Evolutionary conservation across 73 alveolate genomes (phyloP), one percentile per base, ranked within the genome.

Genomic region (Paramecium sexaurelia): DNA sequence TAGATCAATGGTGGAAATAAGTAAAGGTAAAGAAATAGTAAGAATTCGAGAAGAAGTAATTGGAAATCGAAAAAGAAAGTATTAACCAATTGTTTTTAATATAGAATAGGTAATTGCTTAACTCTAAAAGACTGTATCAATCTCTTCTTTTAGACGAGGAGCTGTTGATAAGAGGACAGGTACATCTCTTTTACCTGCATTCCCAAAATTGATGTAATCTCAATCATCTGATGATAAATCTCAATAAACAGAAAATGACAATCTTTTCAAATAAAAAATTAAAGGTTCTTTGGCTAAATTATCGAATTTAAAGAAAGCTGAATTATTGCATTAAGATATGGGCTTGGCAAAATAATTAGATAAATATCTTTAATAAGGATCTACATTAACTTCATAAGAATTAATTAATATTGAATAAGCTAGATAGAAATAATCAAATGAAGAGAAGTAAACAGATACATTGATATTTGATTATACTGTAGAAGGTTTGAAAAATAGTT

Each of bases 401-500:
- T 24, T 78, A n/a, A 20, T 41, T 41, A 37, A 78, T 29, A 78
- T 78, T 40, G 90, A 78, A 78, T 39, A 78, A 24, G 90, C 73
- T 22, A 37, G 90, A 24, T 10, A 39, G 9, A 78, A 78, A 6
- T 24, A 78, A 45, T 41, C 43, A 78, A 20, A 37, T 20, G 43
- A 78, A 41, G 73, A 78, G 17, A 45, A 43, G 19, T 15, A 78
- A 24, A 37, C 20, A 19, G 90, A 43, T 43, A 43, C 90, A 11
- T 22, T 78, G 29, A 78, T 78, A n/a, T 78, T 78, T 41, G 90
- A 78, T 78, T 78, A 78, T 26, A 78, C 90, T 40, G 90, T 78
- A 19, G 90, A 78, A 6, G 90, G 90, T 11, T 24, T 78, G 9
- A 78, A 78, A 13, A 78, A 45, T 41, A 41, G 75, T 41, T 78